Percentiles rank a stretch among this genome's conserved stretches.
phyloP scores from a whole-genome alignment of 2,329 filamentous ascomycete species.

The Alternaria tenuissima region DNA sequence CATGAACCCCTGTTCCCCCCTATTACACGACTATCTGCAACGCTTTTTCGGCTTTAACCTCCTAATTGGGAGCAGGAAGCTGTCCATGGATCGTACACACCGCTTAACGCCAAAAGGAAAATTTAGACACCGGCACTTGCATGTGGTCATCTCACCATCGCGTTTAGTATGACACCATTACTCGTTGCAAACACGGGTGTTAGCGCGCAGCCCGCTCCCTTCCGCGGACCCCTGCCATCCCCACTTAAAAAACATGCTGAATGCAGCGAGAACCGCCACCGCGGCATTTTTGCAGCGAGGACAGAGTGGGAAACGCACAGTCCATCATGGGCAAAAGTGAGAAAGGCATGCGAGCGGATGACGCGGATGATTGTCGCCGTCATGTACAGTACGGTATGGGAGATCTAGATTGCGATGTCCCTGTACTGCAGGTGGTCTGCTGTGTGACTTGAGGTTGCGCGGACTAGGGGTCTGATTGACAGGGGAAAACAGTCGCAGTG shows the following conservation, averaged over 20 bases:
- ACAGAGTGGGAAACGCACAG: slow-evolving; percentile 14
- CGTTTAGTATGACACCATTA: neutral
- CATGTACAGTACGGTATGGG: neutral
- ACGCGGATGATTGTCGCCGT: slow-evolving; percentile 4
- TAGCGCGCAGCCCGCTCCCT: neutral
- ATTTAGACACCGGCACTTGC: neutral
- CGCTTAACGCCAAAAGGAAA: neutral
- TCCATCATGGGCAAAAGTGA: slow-evolving; percentile 24
- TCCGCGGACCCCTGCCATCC: neutral
- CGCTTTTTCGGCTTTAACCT: neutral
- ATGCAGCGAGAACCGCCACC: slow-evolving; percentile 5
- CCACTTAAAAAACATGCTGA: neutral
- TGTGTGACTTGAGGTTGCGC: slow-evolving; percentile 2
- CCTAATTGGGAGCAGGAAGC: neutral
- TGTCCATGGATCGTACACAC: neutral
- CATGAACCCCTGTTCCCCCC: neutral
- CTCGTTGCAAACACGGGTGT: neutral
- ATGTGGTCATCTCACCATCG: neutral
- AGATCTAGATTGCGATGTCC: slow-evolving; percentile 13
- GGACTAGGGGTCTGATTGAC: neutral
- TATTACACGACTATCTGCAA: neutral
- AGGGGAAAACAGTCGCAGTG: neutral
- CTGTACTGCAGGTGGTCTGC: slow-evolving; percentile 4
- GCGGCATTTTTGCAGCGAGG: neutral
- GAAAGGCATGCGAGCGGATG: slow-evolving; percentile 20